These are phyloP conservation scores for Crucibulum parvulum DNA, from an alignment of 1,284 basidiomycete genomes.

Conservation along the genomic window DNA sequence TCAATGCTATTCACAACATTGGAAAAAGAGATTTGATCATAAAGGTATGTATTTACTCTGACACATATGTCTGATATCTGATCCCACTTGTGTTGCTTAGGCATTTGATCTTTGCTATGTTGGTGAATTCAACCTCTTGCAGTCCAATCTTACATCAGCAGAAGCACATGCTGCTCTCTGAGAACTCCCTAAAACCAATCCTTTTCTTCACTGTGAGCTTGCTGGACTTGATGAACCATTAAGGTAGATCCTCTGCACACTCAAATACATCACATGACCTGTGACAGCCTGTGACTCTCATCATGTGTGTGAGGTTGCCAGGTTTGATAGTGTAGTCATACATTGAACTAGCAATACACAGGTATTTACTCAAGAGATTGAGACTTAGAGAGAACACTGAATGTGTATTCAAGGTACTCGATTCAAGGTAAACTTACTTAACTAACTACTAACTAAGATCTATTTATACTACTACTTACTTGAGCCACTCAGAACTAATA, in stretches of 20 bases:
- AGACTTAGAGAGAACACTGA: too few relatives aligned
- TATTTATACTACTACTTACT: too few relatives aligned
- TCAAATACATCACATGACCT: too few relatives aligned
- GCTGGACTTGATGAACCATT: not conserved
- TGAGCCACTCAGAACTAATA: too few relatives aligned
- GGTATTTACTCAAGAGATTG: too few relatives aligned
- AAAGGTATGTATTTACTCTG: conserved; percentile 12
- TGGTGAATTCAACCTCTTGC: conserved; percentile 18
- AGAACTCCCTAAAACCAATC: conserved; percentile 19
- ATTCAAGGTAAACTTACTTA: too few relatives aligned
- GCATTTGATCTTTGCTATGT: conserved; percentile 18
- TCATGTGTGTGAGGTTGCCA: conserved; percentile 33
- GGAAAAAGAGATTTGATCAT: conserved; percentile 12
- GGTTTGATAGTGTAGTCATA: too few relatives aligned
- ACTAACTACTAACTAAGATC: too few relatives aligned
- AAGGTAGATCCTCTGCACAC: too few relatives aligned
- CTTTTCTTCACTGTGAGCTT: conserved; percentile 15
- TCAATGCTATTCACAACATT: conserved; percentile 10
- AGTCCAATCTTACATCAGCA: conserved; percentile 14
- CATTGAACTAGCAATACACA: too few relatives aligned
- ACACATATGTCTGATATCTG: not conserved
- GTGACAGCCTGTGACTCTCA: too few relatives aligned
- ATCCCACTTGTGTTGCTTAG: conserved; percentile 3
- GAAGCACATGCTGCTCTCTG: conserved; percentile 14
- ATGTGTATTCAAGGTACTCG: too few relatives aligned